Evolutionary conservation across 768 basidiomycete genomes (phyloP), one percentile per base, ranked within the genome.

Genomic region (Pleurotus pulmonarius): DNA sequence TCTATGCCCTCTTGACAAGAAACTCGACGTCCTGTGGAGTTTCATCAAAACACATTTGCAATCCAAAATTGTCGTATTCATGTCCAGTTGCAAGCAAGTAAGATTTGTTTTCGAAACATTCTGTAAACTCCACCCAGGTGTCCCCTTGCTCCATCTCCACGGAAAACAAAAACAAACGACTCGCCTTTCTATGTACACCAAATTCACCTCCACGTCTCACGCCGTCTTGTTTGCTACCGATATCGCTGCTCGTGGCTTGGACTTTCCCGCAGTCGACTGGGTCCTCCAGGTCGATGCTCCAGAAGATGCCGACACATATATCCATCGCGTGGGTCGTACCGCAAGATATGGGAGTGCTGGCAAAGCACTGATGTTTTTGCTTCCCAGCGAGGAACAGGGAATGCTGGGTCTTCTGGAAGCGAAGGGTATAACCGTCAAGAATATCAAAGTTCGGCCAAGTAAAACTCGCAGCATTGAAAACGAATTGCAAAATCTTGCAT

Each of bases 261-360:
- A 99, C 72, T 99, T 99, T 72, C 96, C 97, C 3, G 82, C 90
- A 0, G 87, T 99, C 18, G 92, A 97, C 69, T 98, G 96, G 96
- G 96, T 99, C 1, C 67, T 99, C 25, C 96, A 99, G 68, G 74
- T 94, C 11, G 96, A 99, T 69, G 92, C 92, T 2, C 96, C 96
- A 0, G 96, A 99, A 72, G 96, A 99, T 65, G 93, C 89, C 4
- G 94, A 97, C 47, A 99, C 94, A 9, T 98, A 99, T 69, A 93
- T 99, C 40, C 96, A 99, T 68, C 86, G 96, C 26, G 95, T 99
- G 2, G 96, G 96, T 0, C 81, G 96, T 46, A 99, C 96, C 13
- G 96, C 96, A 45, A 77, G 96, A 48, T 98, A 98, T 65, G 88
- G 95, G 66, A 88, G 88, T 59, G 85, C 88, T 29, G 97, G 97